Percentiles rank a stretch among this genome's conserved stretches.
Conservation (phyloP, 2,329 filamentous ascomycete genomes). For the Xylariaceae sp. region DNA sequence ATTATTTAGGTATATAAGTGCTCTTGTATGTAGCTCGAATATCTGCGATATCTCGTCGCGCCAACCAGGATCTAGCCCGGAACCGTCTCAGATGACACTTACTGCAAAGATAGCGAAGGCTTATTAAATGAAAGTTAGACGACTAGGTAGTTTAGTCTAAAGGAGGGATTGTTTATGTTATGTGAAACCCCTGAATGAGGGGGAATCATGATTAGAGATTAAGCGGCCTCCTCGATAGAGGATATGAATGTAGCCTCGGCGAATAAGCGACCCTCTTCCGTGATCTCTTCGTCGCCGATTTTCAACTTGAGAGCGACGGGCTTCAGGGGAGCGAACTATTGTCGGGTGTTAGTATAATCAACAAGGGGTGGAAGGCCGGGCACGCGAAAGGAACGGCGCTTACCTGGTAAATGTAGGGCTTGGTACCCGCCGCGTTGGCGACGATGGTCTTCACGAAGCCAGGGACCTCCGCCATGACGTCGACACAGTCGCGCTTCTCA, state of each 20-base stretch:
- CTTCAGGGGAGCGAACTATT: slow-evolving; percentile 62
- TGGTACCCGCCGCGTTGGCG: slow-evolving; percentile 79
- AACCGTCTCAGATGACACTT: too few species aligned
- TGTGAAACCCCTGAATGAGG: too few species aligned
- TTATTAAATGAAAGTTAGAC: too few species aligned
- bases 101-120: too few species aligned
- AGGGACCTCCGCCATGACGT: slow-evolving; percentile 95
- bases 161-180: too few species aligned
- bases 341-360: slow-evolving; percentile 17
- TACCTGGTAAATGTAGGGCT: slow-evolving; percentile 97
- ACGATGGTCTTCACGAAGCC: slow-evolving; percentile 94
- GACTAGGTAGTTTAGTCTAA: too few species aligned
- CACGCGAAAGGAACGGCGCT: not conserved
- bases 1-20: too few species aligned
- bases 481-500: slow-evolving; percentile 71
- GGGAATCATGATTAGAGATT: slow-evolving; percentile 6
- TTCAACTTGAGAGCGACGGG: slow-evolving; percentile 73
- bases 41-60: too few species aligned
- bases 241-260: slow-evolving; percentile 96
- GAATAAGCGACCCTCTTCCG: slow-evolving; percentile 75
- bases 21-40: too few species aligned
- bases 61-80: too few species aligned
- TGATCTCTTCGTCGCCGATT: slow-evolving; percentile 70
- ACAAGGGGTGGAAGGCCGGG: not conserved
- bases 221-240: slow-evolving; percentile 30